Evolutionary conservation across 768 basidiomycete genomes (phyloP).

Genomic region (Epithele typhae): DNA sequence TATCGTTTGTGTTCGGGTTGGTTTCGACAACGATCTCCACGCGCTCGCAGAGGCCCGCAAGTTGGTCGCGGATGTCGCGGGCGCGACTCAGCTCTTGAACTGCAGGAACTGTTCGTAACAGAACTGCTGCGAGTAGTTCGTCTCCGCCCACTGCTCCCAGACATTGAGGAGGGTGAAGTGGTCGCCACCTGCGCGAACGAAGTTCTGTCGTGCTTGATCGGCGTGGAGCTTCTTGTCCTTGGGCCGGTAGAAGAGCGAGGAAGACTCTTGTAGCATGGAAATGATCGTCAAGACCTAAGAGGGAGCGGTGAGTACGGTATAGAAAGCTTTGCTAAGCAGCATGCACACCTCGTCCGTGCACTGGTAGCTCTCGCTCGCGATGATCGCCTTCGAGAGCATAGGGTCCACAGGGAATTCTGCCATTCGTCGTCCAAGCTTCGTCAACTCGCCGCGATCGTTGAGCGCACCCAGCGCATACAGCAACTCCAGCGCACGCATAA

Average conservation of each 20-base stretch:
- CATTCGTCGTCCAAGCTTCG: conserved; percentile 96
- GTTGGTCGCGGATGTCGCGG: conserved; percentile 93
- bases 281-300: conserved; percentile 89
- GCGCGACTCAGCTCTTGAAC: conserved; percentile 93
- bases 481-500: conserved; percentile 91
- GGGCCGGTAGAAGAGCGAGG: conserved; percentile 92
- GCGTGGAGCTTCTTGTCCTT: conserved; percentile 98
- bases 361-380: conserved; percentile 88
- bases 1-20: conserved; percentile 91
- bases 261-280: conserved; percentile 94
- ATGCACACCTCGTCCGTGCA: conserved; percentile 90
- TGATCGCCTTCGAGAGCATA: conserved; percentile 94
- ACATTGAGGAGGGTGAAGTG: conserved; percentile 98
- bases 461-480: conserved; percentile 94
- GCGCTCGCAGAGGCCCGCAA: conserved; percentile 92
- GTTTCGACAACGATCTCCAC: conserved; percentile 88
- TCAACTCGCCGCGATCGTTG: conserved; percentile 94
- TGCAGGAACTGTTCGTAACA: conserved; percentile 95
- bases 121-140: conserved; percentile 95
- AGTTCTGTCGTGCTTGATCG: conserved; percentile 96
- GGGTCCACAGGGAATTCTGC: conserved; percentile 99
- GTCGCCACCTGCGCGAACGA: conserved; percentile 92
- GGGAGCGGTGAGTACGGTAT: not conserved
- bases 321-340: not conserved
- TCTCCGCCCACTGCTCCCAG: conserved; percentile 99